Evolutionary conservation across 2,329 filamentous ascomycete genomes (phyloP).

Genomic region (Simplicillium aogashimaense): DNA sequence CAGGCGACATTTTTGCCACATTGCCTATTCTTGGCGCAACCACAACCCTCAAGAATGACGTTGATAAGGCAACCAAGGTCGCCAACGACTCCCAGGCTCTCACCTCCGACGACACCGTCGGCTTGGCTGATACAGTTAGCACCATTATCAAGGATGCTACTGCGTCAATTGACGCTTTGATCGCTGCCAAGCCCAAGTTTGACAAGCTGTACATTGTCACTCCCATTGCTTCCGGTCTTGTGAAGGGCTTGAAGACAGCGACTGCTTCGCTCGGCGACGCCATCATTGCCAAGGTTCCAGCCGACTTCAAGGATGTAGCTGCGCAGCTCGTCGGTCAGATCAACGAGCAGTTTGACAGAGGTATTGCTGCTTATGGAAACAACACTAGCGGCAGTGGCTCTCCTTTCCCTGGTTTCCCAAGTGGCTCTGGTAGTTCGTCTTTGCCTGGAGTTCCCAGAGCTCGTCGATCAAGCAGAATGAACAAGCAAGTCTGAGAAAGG

Average conservation of each 20-base stretch:
- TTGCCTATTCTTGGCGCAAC: slow-evolving; percentile 1
- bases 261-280: slow-evolving; percentile 1
- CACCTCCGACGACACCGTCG: slow-evolving; percentile 2
- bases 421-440: not conserved
- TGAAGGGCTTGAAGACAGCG: slow-evolving; percentile 2
- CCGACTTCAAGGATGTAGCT: slow-evolving; percentile 3
- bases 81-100: slow-evolving; percentile 1
- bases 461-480: too few relatives aligned
- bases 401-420: not conserved
- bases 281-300: slow-evolving; percentile 4
- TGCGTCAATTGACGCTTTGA: slow-evolving; percentile 2
- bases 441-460: too few relatives aligned
- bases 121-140: not conserved
- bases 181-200: slow-evolving; percentile 4
- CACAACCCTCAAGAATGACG: not conserved
- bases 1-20: slow-evolving; percentile 3
- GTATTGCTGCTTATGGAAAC: slow-evolving; percentile 2
- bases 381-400: not conserved
- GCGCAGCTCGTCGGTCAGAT: slow-evolving; percentile 4
- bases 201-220: slow-evolving; percentile 3
- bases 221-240: slow-evolving; percentile 2
- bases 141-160: slow-evolving; percentile 1
- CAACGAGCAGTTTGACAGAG: slow-evolving; percentile 3
- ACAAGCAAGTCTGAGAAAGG: too few relatives aligned
- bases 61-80: not conserved